Conservation (phyloP, 768 basidiomycete genomes). For the Agrocybe praecox region DNA sequence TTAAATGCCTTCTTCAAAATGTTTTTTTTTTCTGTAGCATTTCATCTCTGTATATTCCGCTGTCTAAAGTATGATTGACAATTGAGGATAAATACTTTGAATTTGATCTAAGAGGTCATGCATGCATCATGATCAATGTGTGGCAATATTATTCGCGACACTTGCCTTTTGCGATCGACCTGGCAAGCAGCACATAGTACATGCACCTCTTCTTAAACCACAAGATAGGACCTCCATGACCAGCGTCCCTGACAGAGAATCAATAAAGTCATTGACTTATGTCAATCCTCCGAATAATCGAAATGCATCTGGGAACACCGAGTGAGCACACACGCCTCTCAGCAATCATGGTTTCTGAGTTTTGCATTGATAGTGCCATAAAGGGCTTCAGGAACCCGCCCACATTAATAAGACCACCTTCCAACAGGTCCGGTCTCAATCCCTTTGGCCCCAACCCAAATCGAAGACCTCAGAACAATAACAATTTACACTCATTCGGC, state of each 20-base stretch:
- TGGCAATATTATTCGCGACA: neutral
- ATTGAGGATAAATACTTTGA: no score
- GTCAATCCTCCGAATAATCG: neutral
- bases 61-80: no score
- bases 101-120: no score
- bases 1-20: no score
- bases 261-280: neutral
- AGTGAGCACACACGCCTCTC: neutral
- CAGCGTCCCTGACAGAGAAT: constrained; percentile 8
- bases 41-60: no score
- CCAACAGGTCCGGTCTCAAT: constrained; percentile 1
- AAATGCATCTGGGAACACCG: neutral
- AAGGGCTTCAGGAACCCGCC: constrained; percentile 1
- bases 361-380: neutral
- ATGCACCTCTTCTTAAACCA: neutral
- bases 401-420: constrained; percentile 8
- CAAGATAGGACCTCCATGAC: constrained; percentile 4
- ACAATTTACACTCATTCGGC: no score
- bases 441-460: constrained; percentile 4
- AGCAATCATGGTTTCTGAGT: neutral
- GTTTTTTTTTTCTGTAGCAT: no score
- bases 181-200: neutral
- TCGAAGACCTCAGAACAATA: neutral
- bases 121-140: no score
- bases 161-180: neutral